Conservation (phyloP, 768 basidiomycete species). For the Naganishia vaughanmartiniae region DNA sequence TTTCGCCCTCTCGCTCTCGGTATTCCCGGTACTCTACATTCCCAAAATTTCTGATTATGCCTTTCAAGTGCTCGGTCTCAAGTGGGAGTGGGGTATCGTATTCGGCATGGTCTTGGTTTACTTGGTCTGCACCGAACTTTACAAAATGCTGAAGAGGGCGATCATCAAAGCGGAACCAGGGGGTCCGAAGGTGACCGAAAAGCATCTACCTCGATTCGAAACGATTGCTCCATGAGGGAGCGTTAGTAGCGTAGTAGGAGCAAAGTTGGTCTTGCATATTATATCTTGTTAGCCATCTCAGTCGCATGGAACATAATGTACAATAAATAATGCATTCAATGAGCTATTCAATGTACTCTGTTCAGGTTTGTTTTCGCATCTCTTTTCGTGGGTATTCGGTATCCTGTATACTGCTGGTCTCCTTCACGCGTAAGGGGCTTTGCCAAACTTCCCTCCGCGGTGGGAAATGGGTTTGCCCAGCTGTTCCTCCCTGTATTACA, state of each 20-base stretch:
- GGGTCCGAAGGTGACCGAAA: conserved; percentile 29
- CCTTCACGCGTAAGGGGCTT: too few species aligned
- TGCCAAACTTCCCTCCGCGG: too few species aligned
- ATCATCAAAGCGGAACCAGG: conserved; percentile 14
- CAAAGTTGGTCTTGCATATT: too few species aligned
- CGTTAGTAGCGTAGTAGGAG: neutral
- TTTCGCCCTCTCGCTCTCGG: conserved; percentile 43
- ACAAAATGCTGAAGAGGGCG: conserved; percentile 34
- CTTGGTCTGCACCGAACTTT: conserved; percentile 41
- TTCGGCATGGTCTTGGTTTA: conserved; percentile 42
- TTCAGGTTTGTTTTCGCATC: too few species aligned
- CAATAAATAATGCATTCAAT: too few species aligned
- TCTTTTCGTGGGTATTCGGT: too few species aligned
- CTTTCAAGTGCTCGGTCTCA: conserved; percentile 50
- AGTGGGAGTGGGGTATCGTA: conserved; percentile 54
- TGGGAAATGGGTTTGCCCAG: too few species aligned
- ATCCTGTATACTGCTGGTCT: too few species aligned
- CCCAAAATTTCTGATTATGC: conserved; percentile 50
- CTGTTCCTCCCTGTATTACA: too few species aligned
- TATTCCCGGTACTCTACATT: conserved; percentile 54
- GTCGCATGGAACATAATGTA: neutral
- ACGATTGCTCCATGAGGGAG: conserved; percentile 14
- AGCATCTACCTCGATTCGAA: conserved; percentile 29
- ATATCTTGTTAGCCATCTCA: neutral
- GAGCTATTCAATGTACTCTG: too few species aligned